Evolutionary conservation across 192 early-diverging fungal genomes (phyloP).

Genomic region (Podila clonocystis): DNA sequence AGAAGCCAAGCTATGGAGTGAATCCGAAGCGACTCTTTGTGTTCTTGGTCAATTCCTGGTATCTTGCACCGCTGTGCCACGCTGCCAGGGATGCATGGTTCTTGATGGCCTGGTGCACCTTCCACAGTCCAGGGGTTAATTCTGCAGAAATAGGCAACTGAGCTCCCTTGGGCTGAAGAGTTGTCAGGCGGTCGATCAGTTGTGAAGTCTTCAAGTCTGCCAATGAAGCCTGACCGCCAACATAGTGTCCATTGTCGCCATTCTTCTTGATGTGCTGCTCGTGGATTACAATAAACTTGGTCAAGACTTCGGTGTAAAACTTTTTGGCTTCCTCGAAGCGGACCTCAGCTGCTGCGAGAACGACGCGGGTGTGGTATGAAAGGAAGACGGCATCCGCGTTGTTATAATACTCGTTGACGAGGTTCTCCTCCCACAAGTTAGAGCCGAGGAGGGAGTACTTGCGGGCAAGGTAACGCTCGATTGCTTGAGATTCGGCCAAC

Average conservation of each 20-base stretch:
- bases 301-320: slow-evolving; percentile 7
- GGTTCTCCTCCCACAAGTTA: slow-evolving; percentile 33
- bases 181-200: slow-evolving; percentile 10
- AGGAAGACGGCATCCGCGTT: slow-evolving; percentile 5
- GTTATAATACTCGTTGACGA: slow-evolving; percentile 25
- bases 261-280: slow-evolving; percentile 56
- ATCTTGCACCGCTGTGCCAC: slow-evolving; percentile 11
- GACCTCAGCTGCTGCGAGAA: slow-evolving; percentile 14
- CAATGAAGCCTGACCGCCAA: slow-evolving; percentile 53
- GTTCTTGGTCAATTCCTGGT: slow-evolving; percentile 2
- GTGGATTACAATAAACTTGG: slow-evolving; percentile 41
- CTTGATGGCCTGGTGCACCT: slow-evolving; percentile 12
- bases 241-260: slow-evolving; percentile 63
- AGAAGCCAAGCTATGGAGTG: too few relatives aligned
- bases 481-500: slow-evolving; percentile 19
- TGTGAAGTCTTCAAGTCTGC: slow-evolving; percentile 45
- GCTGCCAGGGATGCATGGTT: not conserved
- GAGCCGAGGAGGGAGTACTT: slow-evolving; percentile 21
- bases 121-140: slow-evolving; percentile 16
- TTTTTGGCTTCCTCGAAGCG: slow-evolving; percentile 7
- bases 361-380: not conserved
- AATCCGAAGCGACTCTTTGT: not conserved
- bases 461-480: slow-evolving; percentile 38
- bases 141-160: slow-evolving; percentile 12
- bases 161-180: slow-evolving; percentile 12